phyloP scores from a whole-genome alignment of 1,284 basidiomycete species.

The Hypsizygus ulmarius region DNA sequence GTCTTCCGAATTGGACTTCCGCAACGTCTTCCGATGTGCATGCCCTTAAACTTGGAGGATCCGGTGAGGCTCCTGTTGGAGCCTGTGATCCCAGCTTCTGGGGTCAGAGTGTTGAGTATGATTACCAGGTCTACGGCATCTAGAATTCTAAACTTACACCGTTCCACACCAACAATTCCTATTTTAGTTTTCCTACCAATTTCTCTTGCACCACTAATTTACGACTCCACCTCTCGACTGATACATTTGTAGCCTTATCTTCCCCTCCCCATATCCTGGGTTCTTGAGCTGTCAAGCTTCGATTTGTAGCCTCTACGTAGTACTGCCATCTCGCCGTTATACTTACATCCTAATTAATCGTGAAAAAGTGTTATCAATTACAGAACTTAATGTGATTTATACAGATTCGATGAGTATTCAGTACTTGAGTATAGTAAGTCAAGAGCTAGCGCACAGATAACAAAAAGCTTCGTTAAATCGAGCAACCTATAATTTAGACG shows the following conservation, averaged over 20 bases:
- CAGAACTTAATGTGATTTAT: background rate
- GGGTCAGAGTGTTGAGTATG: constrained; percentile 60
- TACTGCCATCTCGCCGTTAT: constrained; percentile 3
- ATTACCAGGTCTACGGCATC: constrained; percentile 65
- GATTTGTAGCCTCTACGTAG: constrained; percentile 19
- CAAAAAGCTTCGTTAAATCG: background rate
- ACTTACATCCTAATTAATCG: constrained; percentile 5
- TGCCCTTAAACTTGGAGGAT: constrained; percentile 55
- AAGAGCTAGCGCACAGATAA: background rate
- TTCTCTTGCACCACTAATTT: constrained; percentile 3
- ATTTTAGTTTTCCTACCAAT: too few relatives aligned
- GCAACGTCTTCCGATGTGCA: constrained; percentile 50
- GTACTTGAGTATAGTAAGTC: background rate
- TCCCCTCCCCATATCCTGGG: constrained; percentile 2
- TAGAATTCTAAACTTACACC: constrained; percentile 24
- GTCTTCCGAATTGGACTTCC: constrained; percentile 46
- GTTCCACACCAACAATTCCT: background rate
- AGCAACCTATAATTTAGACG: constrained; percentile 27
- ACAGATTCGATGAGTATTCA: too few relatives aligned
- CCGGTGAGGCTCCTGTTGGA: constrained; percentile 46
- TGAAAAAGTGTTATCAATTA: background rate
- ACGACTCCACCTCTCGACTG: background rate
- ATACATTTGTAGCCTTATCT: constrained; percentile 22
- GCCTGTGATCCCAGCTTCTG: constrained; percentile 66
- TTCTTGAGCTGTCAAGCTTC: background rate